Base-by-base conservation (phyloP, 2,329 filamentous ascomycete species). In the Curvularia spicifera region DNA sequence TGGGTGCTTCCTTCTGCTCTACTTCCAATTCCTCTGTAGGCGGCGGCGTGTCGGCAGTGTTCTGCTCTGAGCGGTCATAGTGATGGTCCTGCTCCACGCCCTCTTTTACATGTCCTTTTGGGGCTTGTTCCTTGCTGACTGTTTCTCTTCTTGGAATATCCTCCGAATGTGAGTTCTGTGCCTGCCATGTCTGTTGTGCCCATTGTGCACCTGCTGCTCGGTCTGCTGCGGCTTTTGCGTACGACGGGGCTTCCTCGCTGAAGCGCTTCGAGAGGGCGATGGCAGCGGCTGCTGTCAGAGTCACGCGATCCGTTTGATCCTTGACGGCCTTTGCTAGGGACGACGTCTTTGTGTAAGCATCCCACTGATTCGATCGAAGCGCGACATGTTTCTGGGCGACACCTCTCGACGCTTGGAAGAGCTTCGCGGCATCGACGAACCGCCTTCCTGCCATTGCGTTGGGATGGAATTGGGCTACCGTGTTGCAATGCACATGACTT, bases 271-370 rank as follows among this genome's bases (percentile, higher is more conserved):
- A 83, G 51, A 89, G 79, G 51, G 84, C 83, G 35, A 85, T 81
- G 20, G 86, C 87, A 42, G 87, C 87, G 65, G 84, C 82, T 37
- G 83, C 82, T 18, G 86, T 88, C 50, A 88, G 78, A 1, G 86
- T 86, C 49, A 89, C 75, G 54, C 84, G 81, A 61, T 88, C 85
- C 1, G 84, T 85, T 75, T 89, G 86, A 51, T 72, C 80, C 72
- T 87, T 87, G 55, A 89, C 80, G 13, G 84, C 84, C 71, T 85
- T 87, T 28, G 86, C 85, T 47, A 91, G 74, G 29, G 84, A 85
- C 2, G 88, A 90, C 0, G 88, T 90, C 64, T 84, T 82, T 49
- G 79, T 86, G 74, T 85, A 89, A 47, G 86, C 75, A 71, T 89
- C 84, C 67, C 88, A 78, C 72, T 90, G 87, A 53, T 83, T 82